Percentiles rank a stretch among this genome's conserved stretches.
These are phyloP conservation scores for Cubamyces lactineus DNA, from an alignment of 768 basidiomycete genomes.

Conservation along the genomic window DNA sequence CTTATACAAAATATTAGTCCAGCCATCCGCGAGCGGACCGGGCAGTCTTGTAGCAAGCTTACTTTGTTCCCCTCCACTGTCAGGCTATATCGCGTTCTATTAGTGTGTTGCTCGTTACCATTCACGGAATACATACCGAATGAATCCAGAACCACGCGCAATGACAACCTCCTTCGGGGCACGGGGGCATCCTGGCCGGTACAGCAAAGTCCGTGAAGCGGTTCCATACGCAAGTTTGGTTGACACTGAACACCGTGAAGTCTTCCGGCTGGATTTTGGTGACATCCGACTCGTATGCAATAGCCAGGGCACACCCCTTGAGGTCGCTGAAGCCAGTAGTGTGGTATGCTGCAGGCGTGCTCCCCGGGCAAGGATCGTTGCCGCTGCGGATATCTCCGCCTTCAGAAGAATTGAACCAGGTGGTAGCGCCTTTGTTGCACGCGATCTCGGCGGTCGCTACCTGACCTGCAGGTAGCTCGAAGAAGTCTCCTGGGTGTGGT, in stretches of 20 bases:
- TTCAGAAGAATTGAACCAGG: conserved; percentile 54
- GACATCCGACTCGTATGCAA: conserved; percentile 71
- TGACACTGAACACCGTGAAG: conserved; percentile 74
- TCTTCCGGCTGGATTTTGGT: conserved; percentile 62
- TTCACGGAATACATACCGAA: conserved; percentile 40
- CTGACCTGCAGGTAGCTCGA: conserved; percentile 62
- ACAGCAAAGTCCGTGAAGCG: conserved; percentile 71
- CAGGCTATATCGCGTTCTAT: conserved; percentile 33
- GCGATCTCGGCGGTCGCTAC: conserved; percentile 56
- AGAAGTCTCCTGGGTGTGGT: conserved; percentile 57
- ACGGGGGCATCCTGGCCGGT: conserved; percentile 68
- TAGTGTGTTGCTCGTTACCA: not conserved
- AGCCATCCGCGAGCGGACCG: not conserved
- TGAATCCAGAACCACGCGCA: conserved; percentile 82
- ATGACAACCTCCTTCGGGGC: conserved; percentile 63
- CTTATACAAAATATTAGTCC: conserved; percentile 31
- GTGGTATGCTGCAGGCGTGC: conserved; percentile 47
- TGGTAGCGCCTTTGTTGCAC: conserved; percentile 64
- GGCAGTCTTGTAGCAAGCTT: conserved; percentile 22
- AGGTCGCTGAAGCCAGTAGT: conserved; percentile 57
- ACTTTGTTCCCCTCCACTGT: conserved; percentile 69
- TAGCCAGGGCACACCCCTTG: conserved; percentile 68
- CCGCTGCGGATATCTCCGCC: conserved; percentile 58
- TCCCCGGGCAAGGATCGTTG: conserved; percentile 54
- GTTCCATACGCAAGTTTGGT: conserved; percentile 75